phyloP scores from a whole-genome alignment of 2,329 filamentous ascomycete species.

The Neonectria coccinea region DNA sequence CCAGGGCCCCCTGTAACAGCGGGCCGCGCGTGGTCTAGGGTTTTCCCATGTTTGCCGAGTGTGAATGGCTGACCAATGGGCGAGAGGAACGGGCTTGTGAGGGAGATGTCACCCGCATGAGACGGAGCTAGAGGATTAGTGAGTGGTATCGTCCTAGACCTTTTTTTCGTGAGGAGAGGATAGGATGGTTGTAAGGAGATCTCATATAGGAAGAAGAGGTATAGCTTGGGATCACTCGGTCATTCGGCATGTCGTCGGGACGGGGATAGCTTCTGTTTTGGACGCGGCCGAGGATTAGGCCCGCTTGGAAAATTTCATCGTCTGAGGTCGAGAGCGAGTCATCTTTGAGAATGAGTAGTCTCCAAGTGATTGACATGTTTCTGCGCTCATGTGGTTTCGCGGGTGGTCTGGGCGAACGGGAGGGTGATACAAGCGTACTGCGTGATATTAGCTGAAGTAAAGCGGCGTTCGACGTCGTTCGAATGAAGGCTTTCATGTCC shows the following conservation, averaged over 20 bases:
- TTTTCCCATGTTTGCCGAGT: constrained; percentile 35
- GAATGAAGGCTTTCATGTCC: not conserved
- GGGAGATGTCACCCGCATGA: constrained; percentile 46
- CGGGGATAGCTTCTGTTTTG: constrained; percentile 23
- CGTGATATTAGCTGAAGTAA: not conserved
- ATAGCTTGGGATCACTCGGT: constrained; percentile 7
- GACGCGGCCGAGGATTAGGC: constrained; percentile 16
- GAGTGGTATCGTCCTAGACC: constrained; percentile 19
- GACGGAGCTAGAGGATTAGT: constrained; percentile 28
- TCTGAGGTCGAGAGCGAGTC: constrained; percentile 4
- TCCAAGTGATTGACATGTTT: constrained; percentile 8
- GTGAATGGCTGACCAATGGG: constrained; percentile 39
- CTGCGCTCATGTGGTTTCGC: not conserved
- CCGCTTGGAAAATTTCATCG: constrained; percentile 16
- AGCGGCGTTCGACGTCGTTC: not conserved
- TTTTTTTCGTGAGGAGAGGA: constrained; percentile 8
- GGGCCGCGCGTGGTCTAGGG: constrained; percentile 42
- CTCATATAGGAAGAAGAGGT: constrained; percentile 18
- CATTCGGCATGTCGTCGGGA: constrained; percentile 6
- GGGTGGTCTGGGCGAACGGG: not conserved
- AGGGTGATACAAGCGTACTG: not conserved
- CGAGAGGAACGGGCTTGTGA: constrained; percentile 37
- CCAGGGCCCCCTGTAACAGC: constrained; percentile 43
- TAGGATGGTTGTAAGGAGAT: constrained; percentile 4
- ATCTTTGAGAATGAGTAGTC: constrained; percentile 2